Evolutionary conservation across 495 filamentous ascomycete genomes (phyloP), one percentile per base, ranked within the genome.

Genomic region (Astrothelium macrocarpum): DNA sequence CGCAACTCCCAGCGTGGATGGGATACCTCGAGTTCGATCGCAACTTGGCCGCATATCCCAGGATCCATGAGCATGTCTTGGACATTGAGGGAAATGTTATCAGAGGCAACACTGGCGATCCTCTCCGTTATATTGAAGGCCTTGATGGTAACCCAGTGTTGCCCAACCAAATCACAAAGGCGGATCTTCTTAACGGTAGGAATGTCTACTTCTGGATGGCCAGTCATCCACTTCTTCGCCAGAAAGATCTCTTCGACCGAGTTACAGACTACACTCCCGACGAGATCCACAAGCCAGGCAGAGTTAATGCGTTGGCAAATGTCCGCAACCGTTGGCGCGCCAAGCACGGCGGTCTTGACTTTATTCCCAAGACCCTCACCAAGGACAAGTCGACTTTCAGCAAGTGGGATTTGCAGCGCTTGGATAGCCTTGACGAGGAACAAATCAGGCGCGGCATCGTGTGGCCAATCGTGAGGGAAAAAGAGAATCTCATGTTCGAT

Each of bases 291-390:
- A 56, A 29, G 49, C 23, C 9, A 10, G 49, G 49, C 5, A 56
- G 25, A 29, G 49, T 56, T 25, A 56, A 56, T 20, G 49, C 49
- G 20, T 20, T 56, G 5, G 49, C 49, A 29, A 56, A 56, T 29
- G 49, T 56, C 25, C 49, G 49, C 25, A 56, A 56, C 16, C 49
- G 49, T 20, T 56, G 49, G 49, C 49, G 49, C 25, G 25, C 49
- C 25, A 56, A 56, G 49, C 16, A 56, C 49, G 49, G 49, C 16
- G 49, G 49, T n/a, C 49, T 56, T 7, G 49, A 56, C 25, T 56
- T 56, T 20, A 29, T 56, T 9, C 49, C 49, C 25, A 56, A 56
- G 25, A 56, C 23, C 9, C 4, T 56, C 25, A 9, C n/a, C 25
- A 20, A 56, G 25, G 49, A 29, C 49, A 56, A 56, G 49, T 9